Percentiles rank a stretch among this genome's conserved stretches.
Evolutionary conservation across 1,139 yeast genomes (phyloP).

Genomic region (Candida sanyaensis): DNA sequence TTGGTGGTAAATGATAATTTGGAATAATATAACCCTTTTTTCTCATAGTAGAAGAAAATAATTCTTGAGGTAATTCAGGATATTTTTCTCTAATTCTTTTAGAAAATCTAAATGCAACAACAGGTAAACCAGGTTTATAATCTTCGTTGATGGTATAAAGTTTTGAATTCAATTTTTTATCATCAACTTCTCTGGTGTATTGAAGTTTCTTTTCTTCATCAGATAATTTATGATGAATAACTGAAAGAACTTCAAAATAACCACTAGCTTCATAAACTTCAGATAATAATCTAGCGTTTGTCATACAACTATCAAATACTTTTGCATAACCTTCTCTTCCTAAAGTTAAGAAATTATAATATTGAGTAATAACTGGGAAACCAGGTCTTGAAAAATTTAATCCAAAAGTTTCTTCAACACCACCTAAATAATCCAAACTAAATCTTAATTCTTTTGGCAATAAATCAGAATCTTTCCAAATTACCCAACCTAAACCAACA

Average conservation of each 20-base stretch:
- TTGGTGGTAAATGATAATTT: slow-evolving; percentile 81
- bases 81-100: slow-evolving; percentile 55
- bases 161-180: slow-evolving; percentile 5
- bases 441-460: slow-evolving; percentile 70
- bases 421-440: slow-evolving; percentile 83
- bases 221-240: slow-evolving; percentile 61
- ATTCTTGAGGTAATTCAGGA: slow-evolving; percentile 85
- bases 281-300: slow-evolving; percentile 71
- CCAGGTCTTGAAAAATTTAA: slow-evolving; percentile 93
- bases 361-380: slow-evolving; percentile 85
- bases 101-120: slow-evolving; percentile 80
- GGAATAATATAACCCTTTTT: slow-evolving; percentile 88
- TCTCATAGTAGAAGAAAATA: slow-evolving; percentile 71
- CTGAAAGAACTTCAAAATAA: slow-evolving; percentile 74
- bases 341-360: slow-evolving; percentile 70
- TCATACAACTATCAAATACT: slow-evolving; percentile 62
- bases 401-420: slow-evolving; percentile 83
- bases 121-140: slow-evolving; percentile 81
- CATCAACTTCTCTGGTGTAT: slow-evolving; percentile 21
- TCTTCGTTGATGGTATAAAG: slow-evolving; percentile 28
- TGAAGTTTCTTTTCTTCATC: slow-evolving; percentile 17
- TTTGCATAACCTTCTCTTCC: slow-evolving; percentile 72
- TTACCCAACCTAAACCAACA: slow-evolving; percentile 91
- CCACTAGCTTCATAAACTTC: slow-evolving; percentile 63
- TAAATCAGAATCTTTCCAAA: slow-evolving; percentile 68